Base-by-base conservation (phyloP, 331 rosid genomes). In the Spiraea crenata region DNA sequence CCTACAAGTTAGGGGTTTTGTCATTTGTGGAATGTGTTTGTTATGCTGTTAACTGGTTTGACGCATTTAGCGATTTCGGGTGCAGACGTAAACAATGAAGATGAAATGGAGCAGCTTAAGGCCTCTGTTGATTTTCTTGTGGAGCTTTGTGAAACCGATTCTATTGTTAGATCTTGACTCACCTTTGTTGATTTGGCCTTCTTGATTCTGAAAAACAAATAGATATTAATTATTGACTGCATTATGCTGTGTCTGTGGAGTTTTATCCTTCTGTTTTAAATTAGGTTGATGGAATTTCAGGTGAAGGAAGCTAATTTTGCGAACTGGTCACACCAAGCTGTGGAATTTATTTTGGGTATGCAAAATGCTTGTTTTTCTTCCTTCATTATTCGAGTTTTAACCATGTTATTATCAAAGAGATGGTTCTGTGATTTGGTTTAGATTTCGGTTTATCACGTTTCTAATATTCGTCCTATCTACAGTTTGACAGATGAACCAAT, bases 311-410 rank as follows among this genome's bases (percentile, higher is more conserved):
- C 83, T 45, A 89, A 82, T 80, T 87, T 91, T 76, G 75, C 80
- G 17, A 93, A 87, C 81, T 80, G 91, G 82, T 89, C 87, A 19
- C 97, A 89, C 78, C 96, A 89, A 86, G 96, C 99, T 5, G 90
- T 83, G 49, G 97, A 93, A 15, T 91, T 87, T 78, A 89, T 93
- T 69, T 82, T 86, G 77, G 95, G 99, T 93, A 71, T 77, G 9
- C 73, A 7, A 31, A 8, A n/a, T 66, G 61, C 39, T 38, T 40
- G 6, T 48, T 70, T 63, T 49, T 54, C 38, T 17, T 38, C 45
- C 57, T 2, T 40, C 19, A 45, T n/a, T 60, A 3, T 46, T 35
- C 35, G 59, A 34, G 70, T 47, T 14, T 25, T 17, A 63, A 25
- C 31, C 31, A 25, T 25, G 31, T 25, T 25, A 25, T 25, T 25